Conservation (phyloP, 2,329 filamentous ascomycete species). For the Ambrosiella beaveri region DNA sequence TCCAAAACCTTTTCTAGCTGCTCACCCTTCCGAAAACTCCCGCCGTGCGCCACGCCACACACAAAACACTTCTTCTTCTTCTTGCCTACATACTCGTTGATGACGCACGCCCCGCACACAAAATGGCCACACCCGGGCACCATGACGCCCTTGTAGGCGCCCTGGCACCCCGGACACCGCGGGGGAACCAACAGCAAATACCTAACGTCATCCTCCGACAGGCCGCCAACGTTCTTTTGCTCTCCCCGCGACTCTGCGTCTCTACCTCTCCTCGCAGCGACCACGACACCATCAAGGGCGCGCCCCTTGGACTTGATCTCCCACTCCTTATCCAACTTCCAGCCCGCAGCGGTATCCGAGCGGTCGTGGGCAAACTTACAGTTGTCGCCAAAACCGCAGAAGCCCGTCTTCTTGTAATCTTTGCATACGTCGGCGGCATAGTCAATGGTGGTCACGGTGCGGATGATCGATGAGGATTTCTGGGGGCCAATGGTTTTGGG, state of each 20-base stretch:
- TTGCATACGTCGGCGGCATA: conserved; percentile 91
- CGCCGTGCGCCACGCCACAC: conserved; percentile 69
- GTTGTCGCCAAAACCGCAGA: conserved; percentile 46
- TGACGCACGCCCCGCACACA: conserved; percentile 80
- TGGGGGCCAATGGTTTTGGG: conserved; percentile 52
- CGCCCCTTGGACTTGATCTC: conserved; percentile 63
- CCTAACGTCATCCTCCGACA: conserved; percentile 41
- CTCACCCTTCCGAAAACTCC: conserved; percentile 80
- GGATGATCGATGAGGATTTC: conserved; percentile 75
- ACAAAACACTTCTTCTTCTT: conserved; percentile 55
- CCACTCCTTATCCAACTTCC: conserved; percentile 92
- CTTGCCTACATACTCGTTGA: conserved; percentile 72
- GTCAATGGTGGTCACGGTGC: conserved; percentile 78
- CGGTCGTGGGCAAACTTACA: conserved; percentile 69
- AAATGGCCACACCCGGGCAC: conserved; percentile 89
- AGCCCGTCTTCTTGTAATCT: conserved; percentile 71
- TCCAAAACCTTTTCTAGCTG: conserved; percentile 66
- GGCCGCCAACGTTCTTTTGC: conserved; percentile 21
- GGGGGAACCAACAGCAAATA: conserved; percentile 75
- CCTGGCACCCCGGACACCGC: conserved; percentile 71
- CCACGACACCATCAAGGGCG: conserved; percentile 39
- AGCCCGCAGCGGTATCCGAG: conserved; percentile 74
- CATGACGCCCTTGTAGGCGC: conserved; percentile 61
- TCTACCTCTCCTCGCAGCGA: conserved; percentile 40
- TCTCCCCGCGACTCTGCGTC: conserved; percentile 15